Percentiles rank a stretch among this genome's conserved stretches.
These are phyloP conservation scores for Blastobotrys capitulatus DNA, from an alignment of 1,139 yeast species.

Conservation along the genomic window DNA sequence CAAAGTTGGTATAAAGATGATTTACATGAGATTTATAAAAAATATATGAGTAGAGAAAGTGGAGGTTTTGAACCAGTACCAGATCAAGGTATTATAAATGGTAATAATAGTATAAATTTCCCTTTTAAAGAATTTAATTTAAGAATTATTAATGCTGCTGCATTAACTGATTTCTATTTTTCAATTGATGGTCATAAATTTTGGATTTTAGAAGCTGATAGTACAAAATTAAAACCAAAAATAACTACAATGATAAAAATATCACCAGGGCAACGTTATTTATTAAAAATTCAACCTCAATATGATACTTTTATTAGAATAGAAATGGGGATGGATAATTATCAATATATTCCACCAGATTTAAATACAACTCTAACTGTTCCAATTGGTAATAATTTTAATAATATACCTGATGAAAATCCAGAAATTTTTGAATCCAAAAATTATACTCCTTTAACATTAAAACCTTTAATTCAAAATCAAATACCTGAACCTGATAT, in stretches of 20 bases:
- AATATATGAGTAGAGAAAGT: slow-evolving; percentile 61
- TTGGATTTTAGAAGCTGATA: slow-evolving; percentile 62
- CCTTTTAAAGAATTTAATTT: not conserved
- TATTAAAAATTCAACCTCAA: slow-evolving; percentile 40
- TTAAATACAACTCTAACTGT: not conserved
- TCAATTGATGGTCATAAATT: slow-evolving; percentile 42
- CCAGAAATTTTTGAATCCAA: too few species aligned
- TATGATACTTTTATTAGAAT: slow-evolving; percentile 23
- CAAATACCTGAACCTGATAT: slow-evolving; percentile 20
- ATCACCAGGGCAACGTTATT: slow-evolving; percentile 73
- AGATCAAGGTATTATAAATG: slow-evolving; percentile 42
- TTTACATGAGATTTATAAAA: slow-evolving; percentile 43
- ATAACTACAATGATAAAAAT: slow-evolving; percentile 52
- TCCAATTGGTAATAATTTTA: not conserved
- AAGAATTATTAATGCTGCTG: slow-evolving; percentile 30
- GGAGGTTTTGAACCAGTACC: slow-evolving; percentile 93
- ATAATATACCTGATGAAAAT: not conserved
- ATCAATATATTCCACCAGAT: slow-evolving; percentile 15
- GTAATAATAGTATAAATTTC: slow-evolving; percentile 38
- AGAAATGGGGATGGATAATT: slow-evolving; percentile 22
- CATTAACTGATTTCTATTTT: slow-evolving; percentile 27
- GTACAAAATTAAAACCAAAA: slow-evolving; percentile 56
- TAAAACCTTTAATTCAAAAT: slow-evolving; percentile 13
- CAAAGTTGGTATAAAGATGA: slow-evolving; percentile 74
- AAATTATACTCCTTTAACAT: not conserved